Conservation (phyloP, 208 protist species). For the Sergeia podlipaevii region DNA sequence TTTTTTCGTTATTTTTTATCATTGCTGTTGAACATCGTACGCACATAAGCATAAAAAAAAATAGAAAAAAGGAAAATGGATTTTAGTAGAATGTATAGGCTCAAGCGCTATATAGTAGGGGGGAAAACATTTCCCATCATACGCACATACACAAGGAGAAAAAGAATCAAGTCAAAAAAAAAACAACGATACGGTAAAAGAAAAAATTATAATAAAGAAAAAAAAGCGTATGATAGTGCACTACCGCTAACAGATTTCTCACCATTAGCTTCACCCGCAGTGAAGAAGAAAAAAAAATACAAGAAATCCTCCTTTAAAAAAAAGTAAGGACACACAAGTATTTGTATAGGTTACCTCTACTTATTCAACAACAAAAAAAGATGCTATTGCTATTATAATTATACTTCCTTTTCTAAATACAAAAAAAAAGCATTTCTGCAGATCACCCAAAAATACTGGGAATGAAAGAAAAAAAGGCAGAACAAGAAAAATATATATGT, state of each 20-base stretch:
- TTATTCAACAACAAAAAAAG: slow-evolving; percentile 3
- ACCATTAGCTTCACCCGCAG: not conserved
- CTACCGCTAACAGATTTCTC: no score
- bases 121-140: not conserved
- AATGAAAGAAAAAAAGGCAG: slow-evolving; percentile 6
- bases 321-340: no score
- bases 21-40: slow-evolving; percentile 7
- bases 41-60: no score
- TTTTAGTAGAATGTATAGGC: slow-evolving; percentile 1
- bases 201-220: not conserved
- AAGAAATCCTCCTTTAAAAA: not conserved
- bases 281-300: slow-evolving; percentile 1
- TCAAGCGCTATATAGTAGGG: not conserved
- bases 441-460: not conserved
- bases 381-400: no score
- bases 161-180: not conserved
- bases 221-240: no score
- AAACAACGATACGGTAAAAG: not conserved
- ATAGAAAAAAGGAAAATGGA: not conserved
- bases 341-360: no score
- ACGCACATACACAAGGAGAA: no score
- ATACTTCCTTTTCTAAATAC: no score
- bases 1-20: not conserved
- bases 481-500: not conserved
- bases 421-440: not conserved